Percentiles rank a stretch among this genome's conserved stretches.
These are phyloP conservation scores for Nymphaea thermarum DNA, from an alignment of 164 flowering plant genomes.

Conservation along the genomic window DNA sequence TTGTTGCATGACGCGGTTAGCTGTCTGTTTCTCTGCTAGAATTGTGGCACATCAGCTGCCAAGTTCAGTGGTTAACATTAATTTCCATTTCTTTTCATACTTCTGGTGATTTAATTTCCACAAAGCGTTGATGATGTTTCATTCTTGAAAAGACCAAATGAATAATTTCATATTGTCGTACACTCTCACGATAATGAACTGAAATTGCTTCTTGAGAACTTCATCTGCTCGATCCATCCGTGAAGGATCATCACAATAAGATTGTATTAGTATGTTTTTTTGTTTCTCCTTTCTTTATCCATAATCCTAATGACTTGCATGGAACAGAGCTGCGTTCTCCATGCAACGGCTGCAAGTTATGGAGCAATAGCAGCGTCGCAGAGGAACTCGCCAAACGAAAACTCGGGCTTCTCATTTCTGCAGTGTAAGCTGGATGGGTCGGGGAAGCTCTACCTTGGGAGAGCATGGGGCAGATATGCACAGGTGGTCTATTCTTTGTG, in stretches of 20 bases:
- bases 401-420: constrained; percentile 77
- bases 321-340: constrained; percentile 42
- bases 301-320: background rate
- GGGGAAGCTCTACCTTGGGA: constrained; percentile 46
- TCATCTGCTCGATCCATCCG: constrained; percentile 6
- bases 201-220: no score
- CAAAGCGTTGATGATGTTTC: no score
- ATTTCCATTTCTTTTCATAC: no score
- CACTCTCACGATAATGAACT: no score
- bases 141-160: no score
- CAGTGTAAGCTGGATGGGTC: constrained; percentile 55
- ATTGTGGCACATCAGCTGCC: no score
- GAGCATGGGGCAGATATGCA: constrained; percentile 90
- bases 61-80: no score
- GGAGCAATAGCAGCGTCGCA: constrained; percentile 89
- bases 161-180: no score
- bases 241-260: constrained; percentile 15
- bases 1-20: no score
- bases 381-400: constrained; percentile 34
- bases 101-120: no score
- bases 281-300: constrained; percentile 5
- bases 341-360: constrained; percentile 30
- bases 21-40: no score
- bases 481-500: constrained; percentile 46
- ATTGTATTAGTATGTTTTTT: background rate